Evolutionary conservation across 345 rosid genomes (phyloP), one percentile per base, ranked within the genome.

Genomic region (Jatropha curcas): DNA sequence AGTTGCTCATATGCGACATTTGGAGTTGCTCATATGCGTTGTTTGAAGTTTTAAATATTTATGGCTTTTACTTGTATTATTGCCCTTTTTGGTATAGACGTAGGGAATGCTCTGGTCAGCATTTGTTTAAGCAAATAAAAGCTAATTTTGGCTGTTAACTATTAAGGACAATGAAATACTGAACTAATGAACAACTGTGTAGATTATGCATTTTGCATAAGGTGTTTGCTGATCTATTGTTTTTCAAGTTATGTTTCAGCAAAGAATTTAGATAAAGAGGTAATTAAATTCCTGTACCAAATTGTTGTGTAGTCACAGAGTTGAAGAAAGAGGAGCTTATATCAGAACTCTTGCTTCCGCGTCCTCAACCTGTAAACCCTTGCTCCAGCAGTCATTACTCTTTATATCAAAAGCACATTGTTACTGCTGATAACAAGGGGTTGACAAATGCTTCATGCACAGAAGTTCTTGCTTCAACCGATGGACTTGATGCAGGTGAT

Each of bases 291-390:
- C 12, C 0, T 48, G 17, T 43, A 10, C 14, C 14, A 53, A 65
- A 31, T 20, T 68, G 68, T 37, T 35, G 34, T 74, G 11, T 61
- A 14, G 41, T 71, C 80, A 68, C 92, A 92, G 98, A 82, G 74
- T 79, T 87, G 70, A 88, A 76, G 61, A 86, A 84, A 75, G 97
- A 90, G 76, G 95, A 89, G 81, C 84, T 92, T 74, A 88, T 92
- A 79, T 82, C 89, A 7, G 91, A 80, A 68, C 81, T 88, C 65
- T 74, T 92, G 34, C 70, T 77, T 57, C 87, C 85, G 28, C 82
- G 58, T 25, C 79, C 82, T 30, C 89, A 86, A 74, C 77, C 72
- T 72, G 72, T 81, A 45, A 60, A 75, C 60, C 78, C 85, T 70
- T 72, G 50, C 77, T 76, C 88, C 66, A 80, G 63, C 69, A 68